Evolutionary conservation across 192 early-diverging fungal genomes (phyloP), one percentile per base, ranked within the genome.

Genomic region (Diversispora eburnea): DNA sequence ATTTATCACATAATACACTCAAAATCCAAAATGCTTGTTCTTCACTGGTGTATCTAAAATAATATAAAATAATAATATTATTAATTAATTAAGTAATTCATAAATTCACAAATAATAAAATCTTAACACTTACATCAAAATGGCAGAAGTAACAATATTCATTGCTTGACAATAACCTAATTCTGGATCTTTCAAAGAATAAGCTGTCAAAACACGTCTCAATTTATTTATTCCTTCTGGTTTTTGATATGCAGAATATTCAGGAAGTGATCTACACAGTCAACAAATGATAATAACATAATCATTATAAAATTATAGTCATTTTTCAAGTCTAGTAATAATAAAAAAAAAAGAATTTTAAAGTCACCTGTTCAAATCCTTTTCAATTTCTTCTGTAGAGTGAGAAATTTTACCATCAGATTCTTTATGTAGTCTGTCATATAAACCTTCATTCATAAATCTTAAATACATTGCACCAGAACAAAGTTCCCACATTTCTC

Each of bases 161-260:
- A 99, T 99, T 3, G 98, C 96, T 78, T 99, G 98, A 80, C 98
- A 99, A 81, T 99, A 99, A n/a, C 98, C 98, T 20, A 99, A 88
- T 78, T 97, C 94, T 0, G 92, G 86, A 70, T 93, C 88, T 68
- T 88, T 90, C 87, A 90, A 89, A 19, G 92, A 84, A 75, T 94
- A 94, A 3, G 92, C 91, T 67, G 90, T 91, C 52, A 99, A 82
- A 33, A 98, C 96, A 19, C 95, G 88, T n/a, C 98, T 90, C 55
- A 99, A 82, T 5, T 93, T 89, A 51, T 94, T 87, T 61, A 99
- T 98, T 0, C 98, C 98, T 78, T 98, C 88, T 19, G 87, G 84
- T 1, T 80, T 88, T 80, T 98, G 96, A 83, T 94, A 99, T 0
- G 91, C 96, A 3, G 88, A 75, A 78, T 97, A 98, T 79, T 98